These are phyloP conservation scores for Talaromyces sp. DNA, from an alignment of 2,329 filamentous ascomycete genomes.

Conservation along the genomic window DNA sequence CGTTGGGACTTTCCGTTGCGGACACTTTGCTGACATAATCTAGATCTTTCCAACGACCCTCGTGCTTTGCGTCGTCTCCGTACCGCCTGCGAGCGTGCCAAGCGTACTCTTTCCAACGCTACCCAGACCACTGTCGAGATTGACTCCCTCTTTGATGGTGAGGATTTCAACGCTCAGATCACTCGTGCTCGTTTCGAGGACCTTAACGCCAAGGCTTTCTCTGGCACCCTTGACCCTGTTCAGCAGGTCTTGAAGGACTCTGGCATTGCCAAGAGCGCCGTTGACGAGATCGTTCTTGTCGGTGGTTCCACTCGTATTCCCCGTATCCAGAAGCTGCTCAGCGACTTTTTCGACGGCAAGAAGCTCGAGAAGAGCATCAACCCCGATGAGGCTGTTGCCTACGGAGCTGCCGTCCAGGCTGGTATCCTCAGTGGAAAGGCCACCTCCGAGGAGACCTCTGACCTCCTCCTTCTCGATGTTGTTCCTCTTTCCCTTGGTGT, in stretches of 20 bases:
- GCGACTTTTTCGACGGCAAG: slow-evolving; percentile 99
- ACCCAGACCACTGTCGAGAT: slow-evolving; percentile 98
- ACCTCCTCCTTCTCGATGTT: slow-evolving; percentile 94
- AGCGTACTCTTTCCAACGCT: slow-evolving; percentile 96
- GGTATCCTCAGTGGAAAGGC: slow-evolving; percentile 99
- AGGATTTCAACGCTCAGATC: slow-evolving; percentile 96
- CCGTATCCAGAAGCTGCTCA: slow-evolving; percentile 96
- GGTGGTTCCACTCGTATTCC: slow-evolving; percentile 99
- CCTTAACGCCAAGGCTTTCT: slow-evolving; percentile 92
- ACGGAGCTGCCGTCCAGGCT: slow-evolving; percentile 97
- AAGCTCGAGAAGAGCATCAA: slow-evolving; percentile 99
- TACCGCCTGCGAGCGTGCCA: slow-evolving; percentile 98
- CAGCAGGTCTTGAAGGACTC: slow-evolving; percentile 96
- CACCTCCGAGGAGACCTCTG: slow-evolving; percentile 86
- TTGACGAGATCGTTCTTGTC: slow-evolving; percentile 98
- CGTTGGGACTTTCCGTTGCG: not conserved
- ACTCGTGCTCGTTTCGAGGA: slow-evolving; percentile 99
- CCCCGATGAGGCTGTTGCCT: slow-evolving; percentile 98
- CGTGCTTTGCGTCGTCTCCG: slow-evolving; percentile 93
- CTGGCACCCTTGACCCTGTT: slow-evolving; percentile 89
- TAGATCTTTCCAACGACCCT: slow-evolving; percentile 66
- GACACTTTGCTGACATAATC: not conserved
- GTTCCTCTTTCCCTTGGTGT: slow-evolving; percentile 96
- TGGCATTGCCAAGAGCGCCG: slow-evolving; percentile 77
- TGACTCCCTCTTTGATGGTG: slow-evolving; percentile 95